phyloP scores from a whole-genome alignment of 257 asterid genomes.

The Solanum tarapatanum region DNA sequence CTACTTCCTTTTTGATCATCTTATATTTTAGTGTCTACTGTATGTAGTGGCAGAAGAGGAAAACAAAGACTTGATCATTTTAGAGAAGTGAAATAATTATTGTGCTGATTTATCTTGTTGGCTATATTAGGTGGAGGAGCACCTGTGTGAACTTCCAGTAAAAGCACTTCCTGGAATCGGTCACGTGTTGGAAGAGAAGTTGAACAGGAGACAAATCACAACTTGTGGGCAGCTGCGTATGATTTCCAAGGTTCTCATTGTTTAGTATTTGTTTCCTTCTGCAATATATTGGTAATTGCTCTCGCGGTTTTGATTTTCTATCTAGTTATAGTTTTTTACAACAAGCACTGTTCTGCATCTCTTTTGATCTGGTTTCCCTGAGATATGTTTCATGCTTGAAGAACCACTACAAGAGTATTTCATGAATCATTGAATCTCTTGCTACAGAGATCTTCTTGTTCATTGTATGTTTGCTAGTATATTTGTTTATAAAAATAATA shows the following conservation, averaged over 20 bases:
- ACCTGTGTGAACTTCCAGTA: conserved; percentile 67
- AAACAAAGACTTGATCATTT: not conserved
- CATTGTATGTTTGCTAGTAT: not conserved
- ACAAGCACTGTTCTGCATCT: not conserved
- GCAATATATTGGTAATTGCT: not conserved
- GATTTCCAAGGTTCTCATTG: conserved; percentile 47
- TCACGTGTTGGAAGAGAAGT: conserved; percentile 62
- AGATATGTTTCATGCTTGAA: not conserved
- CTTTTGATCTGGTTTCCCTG: not conserved
- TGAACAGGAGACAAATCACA: conserved; percentile 47
- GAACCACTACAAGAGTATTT: not conserved
- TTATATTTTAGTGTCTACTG: not conserved
- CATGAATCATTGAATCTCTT: not conserved
- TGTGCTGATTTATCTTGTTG: conserved; percentile 1
- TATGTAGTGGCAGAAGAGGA: not conserved
- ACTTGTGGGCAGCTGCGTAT: conserved; percentile 73
- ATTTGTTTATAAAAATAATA: not conserved
- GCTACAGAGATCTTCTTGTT: not conserved
- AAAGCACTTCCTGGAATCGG: conserved; percentile 98
- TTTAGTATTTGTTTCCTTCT: conserved; percentile 1
- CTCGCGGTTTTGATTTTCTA: not conserved
- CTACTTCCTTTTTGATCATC: not conserved
- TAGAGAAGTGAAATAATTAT: not conserved
- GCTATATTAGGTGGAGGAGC: conserved; percentile 57
- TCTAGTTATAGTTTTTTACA: not conserved